Evolutionary conservation across 371 early-diverging fungal genomes (phyloP).

Genomic region (Coemansia sp.): DNA sequence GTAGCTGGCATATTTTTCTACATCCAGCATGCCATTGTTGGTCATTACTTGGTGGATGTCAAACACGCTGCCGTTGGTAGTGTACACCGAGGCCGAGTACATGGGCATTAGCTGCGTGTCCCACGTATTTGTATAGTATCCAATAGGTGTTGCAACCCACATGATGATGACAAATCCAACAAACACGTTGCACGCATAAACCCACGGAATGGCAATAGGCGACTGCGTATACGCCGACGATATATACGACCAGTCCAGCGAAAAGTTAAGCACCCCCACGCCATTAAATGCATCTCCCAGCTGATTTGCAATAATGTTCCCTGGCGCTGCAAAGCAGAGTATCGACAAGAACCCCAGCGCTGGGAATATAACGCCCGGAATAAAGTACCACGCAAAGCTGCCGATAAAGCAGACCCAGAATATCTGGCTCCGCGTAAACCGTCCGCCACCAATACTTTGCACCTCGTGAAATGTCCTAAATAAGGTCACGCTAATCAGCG

Average conservation of each 20-base stretch:
- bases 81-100: constrained; percentile 46
- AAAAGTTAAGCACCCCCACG: constrained; percentile 67
- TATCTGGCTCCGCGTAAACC: constrained; percentile 53
- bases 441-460: constrained; percentile 61
- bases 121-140: constrained; percentile 70
- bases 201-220: constrained; percentile 69
- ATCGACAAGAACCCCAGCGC: constrained; percentile 68
- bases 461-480: constrained; percentile 68
- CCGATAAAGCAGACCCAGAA: constrained; percentile 61
- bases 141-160: constrained; percentile 73
- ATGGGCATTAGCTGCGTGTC: constrained; percentile 57
- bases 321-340: constrained; percentile 68
- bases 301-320: constrained; percentile 59
- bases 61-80: constrained; percentile 57
- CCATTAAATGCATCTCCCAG: constrained; percentile 65
- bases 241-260: constrained; percentile 79
- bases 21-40: constrained; percentile 44
- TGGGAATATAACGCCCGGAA: constrained; percentile 78
- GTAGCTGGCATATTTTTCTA: constrained; percentile 58
- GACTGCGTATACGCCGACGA: constrained; percentile 57
- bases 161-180: constrained; percentile 66
- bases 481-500: constrained; percentile 69
- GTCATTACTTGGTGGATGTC: constrained; percentile 56
- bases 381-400: constrained; percentile 65
- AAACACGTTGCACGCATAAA: constrained; percentile 68